Evolutionary conservation across 495 filamentous ascomycete species (phyloP), one percentile per base, ranked within the genome.

Genomic region (Talaromyces nanjingensis): DNA sequence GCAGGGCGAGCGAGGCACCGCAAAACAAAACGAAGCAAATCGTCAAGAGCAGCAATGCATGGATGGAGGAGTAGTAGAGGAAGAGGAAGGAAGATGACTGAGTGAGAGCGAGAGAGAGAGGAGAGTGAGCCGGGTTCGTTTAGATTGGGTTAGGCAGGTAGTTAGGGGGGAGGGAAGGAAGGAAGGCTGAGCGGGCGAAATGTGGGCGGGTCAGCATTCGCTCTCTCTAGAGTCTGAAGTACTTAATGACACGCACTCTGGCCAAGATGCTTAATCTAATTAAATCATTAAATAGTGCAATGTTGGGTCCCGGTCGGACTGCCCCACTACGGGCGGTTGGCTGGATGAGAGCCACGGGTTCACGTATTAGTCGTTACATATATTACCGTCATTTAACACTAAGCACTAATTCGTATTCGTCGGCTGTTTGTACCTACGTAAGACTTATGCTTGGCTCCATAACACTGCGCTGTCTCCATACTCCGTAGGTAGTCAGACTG

Each of bases 1-100:
- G 60, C 60, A 54, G 60, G 60, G 47, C 60, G 45, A 62, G 60
- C 60, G 60, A 62, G 64, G 61, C 18, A 66, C 52, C n/a, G 66
- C 65, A n/a, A 63, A 64, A 65, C 67, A 63, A 54, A 67, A 76
- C 65, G 69, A 72, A 67, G 66, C 72, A 72, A 56, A 56, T 64
- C 72, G 58, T 71, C 65, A 65, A 71, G 60, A 68, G 68, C 68
- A 66, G 59, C 56, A 60, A 62, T 47, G 66, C 60, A 66, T 67
- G 62, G 29, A 63, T 64, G 65, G 62, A 64, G 65, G 62, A 64
- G 65, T 67, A 71, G 68, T 60, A 68, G 62, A 63, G 69, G 63
- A 66, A 71, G 64, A 66, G 63, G 64, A 60, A 66, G 65, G 69
- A 57, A 69, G 61, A 52, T 25, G 34, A 57, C 60, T 16, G 47